Evolutionary conservation across 176 grass and related monocot species (phyloP).

Genomic region (Thinopyrum elongatum): DNA sequence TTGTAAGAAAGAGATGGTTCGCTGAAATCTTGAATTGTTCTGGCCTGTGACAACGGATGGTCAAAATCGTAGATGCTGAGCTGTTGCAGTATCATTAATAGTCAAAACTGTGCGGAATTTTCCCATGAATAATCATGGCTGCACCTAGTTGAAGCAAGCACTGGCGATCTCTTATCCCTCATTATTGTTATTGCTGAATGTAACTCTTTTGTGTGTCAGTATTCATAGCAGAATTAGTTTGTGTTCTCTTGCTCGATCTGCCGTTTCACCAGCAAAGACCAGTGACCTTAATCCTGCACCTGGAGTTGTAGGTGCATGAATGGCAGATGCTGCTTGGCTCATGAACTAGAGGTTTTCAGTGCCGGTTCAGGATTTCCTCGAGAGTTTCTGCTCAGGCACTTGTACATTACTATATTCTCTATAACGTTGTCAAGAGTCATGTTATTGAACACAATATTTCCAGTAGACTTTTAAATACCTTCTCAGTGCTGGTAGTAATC

Average conservation of each 20-base stretch:
- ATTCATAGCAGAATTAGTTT: not conserved
- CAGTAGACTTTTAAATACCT: not conserved
- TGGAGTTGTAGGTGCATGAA: not conserved
- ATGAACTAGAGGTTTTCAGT: not conserved
- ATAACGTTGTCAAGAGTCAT: not conserved
- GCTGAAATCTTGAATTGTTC: not conserved
- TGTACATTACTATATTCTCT: too few relatives aligned
- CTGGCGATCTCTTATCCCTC: not conserved
- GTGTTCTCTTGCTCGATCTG: not conserved
- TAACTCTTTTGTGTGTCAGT: not conserved
- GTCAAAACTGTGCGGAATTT: not conserved
- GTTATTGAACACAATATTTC: not conserved
- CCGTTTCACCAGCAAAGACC: not conserved
- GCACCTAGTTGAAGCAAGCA: not conserved
- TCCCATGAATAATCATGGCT: not conserved
- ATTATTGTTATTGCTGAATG: constrained; percentile 6
- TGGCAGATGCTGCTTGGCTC: too few relatives aligned
- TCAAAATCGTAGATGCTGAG: not conserved
- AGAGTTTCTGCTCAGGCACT: too few relatives aligned
- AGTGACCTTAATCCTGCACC: not conserved
- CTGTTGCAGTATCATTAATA: not conserved
- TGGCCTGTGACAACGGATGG: not conserved
- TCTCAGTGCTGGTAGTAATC: not conserved
- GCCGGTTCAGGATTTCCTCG: not conserved
- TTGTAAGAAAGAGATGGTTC: not conserved